Evolutionary conservation across 1,284 basidiomycete species (phyloP).

Genomic region (Kwoniella shivajii): DNA sequence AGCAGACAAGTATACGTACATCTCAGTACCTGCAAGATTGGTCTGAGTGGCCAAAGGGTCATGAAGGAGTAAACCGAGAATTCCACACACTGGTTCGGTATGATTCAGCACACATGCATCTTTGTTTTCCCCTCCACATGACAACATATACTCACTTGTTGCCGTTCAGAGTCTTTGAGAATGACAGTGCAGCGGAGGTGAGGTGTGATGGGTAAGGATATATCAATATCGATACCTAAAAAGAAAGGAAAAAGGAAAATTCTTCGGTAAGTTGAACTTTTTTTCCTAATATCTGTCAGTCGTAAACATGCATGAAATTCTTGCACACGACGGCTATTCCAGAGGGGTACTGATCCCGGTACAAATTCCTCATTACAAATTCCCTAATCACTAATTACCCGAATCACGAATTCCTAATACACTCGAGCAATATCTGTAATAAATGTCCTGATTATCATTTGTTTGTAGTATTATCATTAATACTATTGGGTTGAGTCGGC

Average conservation of each 20-base stretch:
- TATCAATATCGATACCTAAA: slow-evolving; percentile 6
- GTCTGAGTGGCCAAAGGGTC: slow-evolving; percentile 67
- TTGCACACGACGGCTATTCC: too few species aligned
- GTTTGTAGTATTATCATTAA: too few species aligned
- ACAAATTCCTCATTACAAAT: too few species aligned
- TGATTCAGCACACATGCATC: neutral
- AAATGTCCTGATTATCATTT: too few species aligned
- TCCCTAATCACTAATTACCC: too few species aligned
- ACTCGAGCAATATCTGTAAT: too few species aligned
- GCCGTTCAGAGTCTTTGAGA: neutral
- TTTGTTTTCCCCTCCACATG: too few species aligned
- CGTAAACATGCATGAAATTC: neutral
- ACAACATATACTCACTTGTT: neutral
- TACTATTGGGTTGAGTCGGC: too few species aligned
- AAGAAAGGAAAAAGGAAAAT: neutral
- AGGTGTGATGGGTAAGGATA: slow-evolving; percentile 3
- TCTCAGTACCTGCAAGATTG: slow-evolving; percentile 69
- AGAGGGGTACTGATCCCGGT: too few species aligned
- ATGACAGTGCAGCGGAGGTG: neutral
- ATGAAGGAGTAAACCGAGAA: slow-evolving; percentile 79
- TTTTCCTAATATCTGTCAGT: too few species aligned
- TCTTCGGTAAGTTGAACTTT: neutral
- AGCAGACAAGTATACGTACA: slow-evolving; percentile 54
- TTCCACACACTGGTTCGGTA: slow-evolving; percentile 70
- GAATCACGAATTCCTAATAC: too few species aligned